phyloP scores from a whole-genome alignment of 164 flowering plant genomes.

The Brasenia schreberi region DNA sequence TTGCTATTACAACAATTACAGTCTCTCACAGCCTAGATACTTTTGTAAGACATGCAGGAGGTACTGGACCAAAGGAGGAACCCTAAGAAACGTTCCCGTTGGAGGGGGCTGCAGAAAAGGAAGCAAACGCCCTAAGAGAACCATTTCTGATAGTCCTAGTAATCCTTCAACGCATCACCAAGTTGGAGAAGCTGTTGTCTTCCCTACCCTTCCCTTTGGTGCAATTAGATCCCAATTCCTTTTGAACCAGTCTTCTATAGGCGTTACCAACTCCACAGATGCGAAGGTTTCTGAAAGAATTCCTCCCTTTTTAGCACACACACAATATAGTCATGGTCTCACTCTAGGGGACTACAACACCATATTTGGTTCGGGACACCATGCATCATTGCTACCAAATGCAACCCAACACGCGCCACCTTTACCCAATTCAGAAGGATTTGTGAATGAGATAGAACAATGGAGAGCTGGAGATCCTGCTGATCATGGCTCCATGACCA shows the following conservation, averaged over 20 bases:
- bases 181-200: not conserved
- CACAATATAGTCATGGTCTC: not conserved
- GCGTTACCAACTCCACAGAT: not conserved
- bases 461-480: not conserved
- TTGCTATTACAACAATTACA: constrained; percentile 2
- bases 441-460: not conserved
- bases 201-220: not conserved
- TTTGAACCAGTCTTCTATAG: not conserved
- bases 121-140: not conserved
- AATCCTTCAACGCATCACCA: not conserved
- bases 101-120: constrained; percentile 1
- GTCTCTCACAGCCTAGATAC: constrained; percentile 1
- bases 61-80: constrained; percentile 3
- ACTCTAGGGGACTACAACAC: not conserved
- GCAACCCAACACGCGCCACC: not conserved
- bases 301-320: not conserved
- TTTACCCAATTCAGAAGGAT: not conserved
- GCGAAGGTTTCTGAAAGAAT: not conserved
- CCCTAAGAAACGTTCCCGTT: constrained; percentile 1
- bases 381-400: not conserved
- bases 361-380: not conserved
- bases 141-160: not conserved
- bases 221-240: not conserved
- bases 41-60: constrained; percentile 1
- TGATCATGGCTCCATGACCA: not conserved